Base-by-base conservation (phyloP, 2,329 filamentous ascomycete species). In the Cercospora sp. region DNA sequence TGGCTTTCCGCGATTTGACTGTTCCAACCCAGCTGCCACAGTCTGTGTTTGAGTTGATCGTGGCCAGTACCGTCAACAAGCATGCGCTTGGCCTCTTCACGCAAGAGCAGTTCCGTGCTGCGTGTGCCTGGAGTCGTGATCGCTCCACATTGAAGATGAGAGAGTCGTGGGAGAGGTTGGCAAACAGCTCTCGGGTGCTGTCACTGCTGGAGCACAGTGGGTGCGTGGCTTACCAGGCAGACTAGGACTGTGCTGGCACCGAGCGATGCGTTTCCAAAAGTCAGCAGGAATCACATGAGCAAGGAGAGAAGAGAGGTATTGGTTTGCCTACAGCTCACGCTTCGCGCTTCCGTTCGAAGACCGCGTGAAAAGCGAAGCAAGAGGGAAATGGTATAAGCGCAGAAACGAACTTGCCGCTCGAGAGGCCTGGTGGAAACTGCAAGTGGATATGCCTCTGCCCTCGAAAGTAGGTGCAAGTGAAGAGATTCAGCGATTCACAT, bases 191-290 rank as follows among this genome's bases (percentile, higher is more conserved):
- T 31, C 80, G 81, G 74, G 75, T 79, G 13, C 79, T 77, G 77
- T 76, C 75, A 70, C 67, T 82, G 62, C 76, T 83, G 36, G 78
- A 82, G 59, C 69, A 70, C 16, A 78, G 80, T 59, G 75, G 73
- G 7, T 82, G 80, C 69, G 71, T 82, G 57, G 71, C 72, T 13
- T 82, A 82, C 71, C 73, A 78, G 66, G 36, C 62, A 30, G 64
- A 67, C 23, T 71, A 67, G 36, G 61, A 57, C 20, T 30, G 51
- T 48, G 61, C 45, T 59, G 8, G 55, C 30, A 36, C 5, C n/a
- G 55, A 28, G 48, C 23, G 26, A 26, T 26, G 12, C 20, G 23
- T n/a, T 16, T 28, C 20, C 12, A 12, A 13, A 26, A n/a, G 23
- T 30, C 48, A 26, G 48, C 48, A 13, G 10, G 30, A 23, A 55